phyloP scores from a whole-genome alignment of 2,329 filamentous ascomycete genomes.

The Colletotrichum sansevieriae region DNA sequence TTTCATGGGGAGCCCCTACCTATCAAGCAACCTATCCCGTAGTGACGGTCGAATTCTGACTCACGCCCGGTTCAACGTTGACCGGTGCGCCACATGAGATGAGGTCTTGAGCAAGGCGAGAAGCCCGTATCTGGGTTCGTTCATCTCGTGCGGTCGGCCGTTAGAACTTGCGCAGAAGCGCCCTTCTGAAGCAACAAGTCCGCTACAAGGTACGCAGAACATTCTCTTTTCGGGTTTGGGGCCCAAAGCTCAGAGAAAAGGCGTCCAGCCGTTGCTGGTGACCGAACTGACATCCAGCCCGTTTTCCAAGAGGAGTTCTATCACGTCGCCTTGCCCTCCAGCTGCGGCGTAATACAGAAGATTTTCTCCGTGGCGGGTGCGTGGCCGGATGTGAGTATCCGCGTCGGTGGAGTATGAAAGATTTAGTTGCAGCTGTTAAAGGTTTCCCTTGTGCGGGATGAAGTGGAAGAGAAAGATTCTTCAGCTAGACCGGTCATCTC shows the following conservation, averaged over 20 bases:
- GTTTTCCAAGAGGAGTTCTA: constrained; percentile 42
- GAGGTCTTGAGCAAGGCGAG: constrained; percentile 28
- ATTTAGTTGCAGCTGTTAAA: constrained; percentile 43
- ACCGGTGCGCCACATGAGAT: constrained; percentile 32
- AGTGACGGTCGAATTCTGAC: constrained; percentile 11
- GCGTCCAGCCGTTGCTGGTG: constrained; percentile 49
- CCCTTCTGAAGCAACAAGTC: constrained; percentile 45
- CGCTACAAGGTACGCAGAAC: constrained; percentile 34
- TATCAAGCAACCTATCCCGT: constrained; percentile 7
- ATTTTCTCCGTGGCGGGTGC: constrained; percentile 45
- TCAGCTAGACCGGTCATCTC: constrained; percentile 42
- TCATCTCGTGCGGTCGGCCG: constrained; percentile 22
- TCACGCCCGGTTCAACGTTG: constrained; percentile 23
- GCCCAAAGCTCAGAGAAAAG: constrained; percentile 47
- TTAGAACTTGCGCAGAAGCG: constrained; percentile 41
- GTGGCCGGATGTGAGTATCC: constrained; percentile 19
- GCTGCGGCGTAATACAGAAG: constrained; percentile 49
- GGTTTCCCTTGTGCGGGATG: constrained; percentile 40
- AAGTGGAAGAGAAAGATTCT: constrained; percentile 44
- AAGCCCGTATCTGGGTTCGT: constrained; percentile 10
- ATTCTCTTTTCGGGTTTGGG: constrained; percentile 23
- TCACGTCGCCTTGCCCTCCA: constrained; percentile 42
- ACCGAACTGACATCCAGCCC: constrained; percentile 44
- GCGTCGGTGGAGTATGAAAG: constrained; percentile 27
- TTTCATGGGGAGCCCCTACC: constrained; percentile 25